Conservation (phyloP, 768 basidiomycete genomes). For the Suillus weaverae region DNA sequence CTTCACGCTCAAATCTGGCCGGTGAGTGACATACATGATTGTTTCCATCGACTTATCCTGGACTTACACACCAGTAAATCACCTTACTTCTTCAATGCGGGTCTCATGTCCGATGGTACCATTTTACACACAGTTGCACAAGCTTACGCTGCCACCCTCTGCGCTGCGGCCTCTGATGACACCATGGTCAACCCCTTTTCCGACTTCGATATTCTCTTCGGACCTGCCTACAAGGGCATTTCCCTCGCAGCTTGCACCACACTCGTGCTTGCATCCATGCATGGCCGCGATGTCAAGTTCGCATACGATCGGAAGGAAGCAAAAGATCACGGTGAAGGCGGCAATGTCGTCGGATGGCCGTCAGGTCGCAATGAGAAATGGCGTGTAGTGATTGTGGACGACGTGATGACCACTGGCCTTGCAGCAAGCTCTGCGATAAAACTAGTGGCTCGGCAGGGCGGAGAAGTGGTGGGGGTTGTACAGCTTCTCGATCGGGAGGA, state of each 20-base stretch:
- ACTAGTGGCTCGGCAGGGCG: constrained; percentile 65
- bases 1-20: constrained; percentile 93
- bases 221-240: constrained; percentile 98
- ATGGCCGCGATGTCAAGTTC: constrained; percentile 70
- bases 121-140: constrained; percentile 74
- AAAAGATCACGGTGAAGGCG: constrained; percentile 97
- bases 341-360: constrained; percentile 81
- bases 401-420: constrained; percentile 93
- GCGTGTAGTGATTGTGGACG: constrained; percentile 87
- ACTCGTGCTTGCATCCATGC: constrained; percentile 66
- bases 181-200: constrained; percentile 28
- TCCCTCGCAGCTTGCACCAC: constrained; percentile 86
- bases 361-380: constrained; percentile 58
- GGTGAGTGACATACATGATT: constrained; percentile 49
- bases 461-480: constrained; percentile 85
- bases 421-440: constrained; percentile 85
- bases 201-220: constrained; percentile 83
- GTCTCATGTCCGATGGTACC: constrained; percentile 79
- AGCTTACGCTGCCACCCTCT: constrained; percentile 84
- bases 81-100: constrained; percentile 98
- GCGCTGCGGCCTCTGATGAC: constrained; percentile 44
- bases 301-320: constrained; percentile 94
- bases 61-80: constrained; percentile 55
- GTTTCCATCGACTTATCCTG: neutral
- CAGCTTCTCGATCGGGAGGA: constrained; percentile 74